Percentiles rank a stretch among this genome's conserved stretches.
These are phyloP conservation scores for Candolleomyces eurysporus DNA, from an alignment of 768 basidiomycete species.

Conservation along the genomic window DNA sequence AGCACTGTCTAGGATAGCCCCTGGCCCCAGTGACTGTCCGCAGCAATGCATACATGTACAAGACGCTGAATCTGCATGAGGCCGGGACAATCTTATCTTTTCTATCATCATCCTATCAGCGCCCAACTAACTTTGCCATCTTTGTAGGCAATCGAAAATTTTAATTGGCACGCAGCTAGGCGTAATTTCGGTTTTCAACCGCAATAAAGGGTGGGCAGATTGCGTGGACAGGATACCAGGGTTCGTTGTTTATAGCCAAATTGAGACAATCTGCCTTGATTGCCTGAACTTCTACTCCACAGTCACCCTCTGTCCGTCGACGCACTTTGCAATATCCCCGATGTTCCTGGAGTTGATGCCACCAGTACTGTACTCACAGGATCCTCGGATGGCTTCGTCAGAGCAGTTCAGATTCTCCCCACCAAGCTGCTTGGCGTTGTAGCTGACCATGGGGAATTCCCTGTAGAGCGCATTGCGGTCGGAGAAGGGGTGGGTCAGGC, in stretches of 20 bases:
- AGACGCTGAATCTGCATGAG: too few species aligned
- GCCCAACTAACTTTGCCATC: constrained; percentile 12
- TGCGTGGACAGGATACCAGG: constrained; percentile 90
- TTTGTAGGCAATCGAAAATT: constrained; percentile 65
- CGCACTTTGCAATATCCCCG: constrained; percentile 74
- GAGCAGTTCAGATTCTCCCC: constrained; percentile 84
- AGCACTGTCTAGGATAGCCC: background rate
- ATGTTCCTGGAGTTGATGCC: constrained; percentile 59
- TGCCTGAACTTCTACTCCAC: constrained; percentile 9
- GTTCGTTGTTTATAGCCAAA: constrained; percentile 36
- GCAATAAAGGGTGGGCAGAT: constrained; percentile 84
- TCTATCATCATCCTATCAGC: background rate
- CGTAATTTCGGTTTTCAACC: constrained; percentile 87
- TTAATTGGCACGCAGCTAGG: constrained; percentile 90
- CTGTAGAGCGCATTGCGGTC: constrained; percentile 82
- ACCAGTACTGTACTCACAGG: constrained; percentile 79
- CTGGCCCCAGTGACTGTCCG: background rate
- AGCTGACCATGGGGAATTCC: constrained; percentile 89
- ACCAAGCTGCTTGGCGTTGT: constrained; percentile 89
- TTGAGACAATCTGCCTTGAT: background rate
- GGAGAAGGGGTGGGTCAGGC: constrained; percentile 35
- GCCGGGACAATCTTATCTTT: background rate
- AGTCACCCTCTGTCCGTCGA: constrained; percentile 93
- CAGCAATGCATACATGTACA: background rate
- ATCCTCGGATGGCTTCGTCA: constrained; percentile 87